Evolutionary conservation across 1,284 basidiomycete genomes (phyloP), one percentile per base, ranked within the genome.

Genomic region (Trichosporon ovoides): DNA sequence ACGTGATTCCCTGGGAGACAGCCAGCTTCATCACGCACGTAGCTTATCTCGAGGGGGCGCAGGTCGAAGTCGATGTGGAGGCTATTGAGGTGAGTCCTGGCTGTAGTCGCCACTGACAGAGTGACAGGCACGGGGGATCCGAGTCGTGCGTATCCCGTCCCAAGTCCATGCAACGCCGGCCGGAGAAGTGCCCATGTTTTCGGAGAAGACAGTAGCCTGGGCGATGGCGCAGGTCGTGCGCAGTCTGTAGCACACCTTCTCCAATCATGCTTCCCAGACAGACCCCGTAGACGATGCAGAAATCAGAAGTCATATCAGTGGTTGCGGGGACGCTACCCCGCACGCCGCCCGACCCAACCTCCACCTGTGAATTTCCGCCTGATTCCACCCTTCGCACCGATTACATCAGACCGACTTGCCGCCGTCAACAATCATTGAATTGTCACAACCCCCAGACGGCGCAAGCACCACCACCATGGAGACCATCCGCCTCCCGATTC

Each of bases 11-110:
- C 0, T 60, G 60, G 59, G 57, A 73, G 67, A 52, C 68, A 56
- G 62, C 57, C 61, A 40, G 60, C 73, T 68, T 81, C 22, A 80
- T 97, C 58, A 91, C 89, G 1, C 91, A 97, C 74, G 72, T 97
- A 5, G 83, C 93, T 3, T 88, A 88, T 73, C 79, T 93, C 9
- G 82, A 84, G 63, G 84, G 82, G 1, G 83, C 85, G 1, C 67
- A 70, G 11, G 82, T 94, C 1, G 65, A 74, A 2, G 83, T 94
- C 12, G 85, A 93, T 66, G 78, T 80, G 28, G 70, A 73, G 22
- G 75, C 75, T 9, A 81, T 92, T 38, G 81, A 81, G 53, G 91
- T 90, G 68, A 68, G 86, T 80, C 14, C 18, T 28, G n/a, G n/a
- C n/a, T n/a, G n/a, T n/a, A n/a, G n/a, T n/a, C n/a, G n/a, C 19